Conservation (phyloP, 805 yeast species). For the Yarrowia deformans region DNA sequence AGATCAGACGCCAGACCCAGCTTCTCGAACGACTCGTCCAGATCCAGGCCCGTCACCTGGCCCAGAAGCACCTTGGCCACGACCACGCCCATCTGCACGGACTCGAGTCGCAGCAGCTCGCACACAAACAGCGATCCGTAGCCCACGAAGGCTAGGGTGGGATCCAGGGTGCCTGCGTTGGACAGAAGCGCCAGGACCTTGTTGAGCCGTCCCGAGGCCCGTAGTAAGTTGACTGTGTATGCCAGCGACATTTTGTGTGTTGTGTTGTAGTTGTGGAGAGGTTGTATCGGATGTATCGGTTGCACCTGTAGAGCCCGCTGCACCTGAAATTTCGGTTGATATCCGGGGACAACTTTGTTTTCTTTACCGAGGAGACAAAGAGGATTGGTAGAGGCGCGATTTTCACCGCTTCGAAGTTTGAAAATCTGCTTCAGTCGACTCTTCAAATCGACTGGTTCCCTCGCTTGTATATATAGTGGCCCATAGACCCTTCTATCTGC, state of each 20-base stretch:
- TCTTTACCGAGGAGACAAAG: not conserved
- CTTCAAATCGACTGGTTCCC: not conserved
- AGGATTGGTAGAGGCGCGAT: too few species aligned
- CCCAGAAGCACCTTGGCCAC: conserved; percentile 30
- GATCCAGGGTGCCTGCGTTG: conserved; percentile 42
- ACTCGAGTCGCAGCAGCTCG: conserved; percentile 41
- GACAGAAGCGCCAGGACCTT: conserved; percentile 27
- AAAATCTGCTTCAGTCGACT: not conserved
- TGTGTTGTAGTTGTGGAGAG: not conserved
- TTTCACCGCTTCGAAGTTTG: too few species aligned
- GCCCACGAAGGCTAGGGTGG: conserved; percentile 46
- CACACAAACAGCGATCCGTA: conserved; percentile 46
- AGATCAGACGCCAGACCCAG: conserved; percentile 32
- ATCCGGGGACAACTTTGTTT: conserved; percentile 26
- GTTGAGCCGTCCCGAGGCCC: conserved; percentile 35
- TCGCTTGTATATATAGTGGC: not conserved
- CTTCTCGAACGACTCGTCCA: conserved; percentile 21
- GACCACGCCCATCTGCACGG: conserved; percentile 4
- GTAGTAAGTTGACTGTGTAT: conserved; percentile 37
- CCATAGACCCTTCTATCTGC: not conserved
- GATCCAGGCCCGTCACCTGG: conserved; percentile 14
- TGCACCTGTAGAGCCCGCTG: not conserved
- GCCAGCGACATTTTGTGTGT: conserved; percentile 11
- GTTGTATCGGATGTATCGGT: not conserved
- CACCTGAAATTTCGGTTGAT: conserved; percentile 35